These are phyloP conservation scores for Sphagnum contortum DNA, from an alignment of 225 moss, liverwort and hornwort species.

Conservation along the genomic window DNA sequence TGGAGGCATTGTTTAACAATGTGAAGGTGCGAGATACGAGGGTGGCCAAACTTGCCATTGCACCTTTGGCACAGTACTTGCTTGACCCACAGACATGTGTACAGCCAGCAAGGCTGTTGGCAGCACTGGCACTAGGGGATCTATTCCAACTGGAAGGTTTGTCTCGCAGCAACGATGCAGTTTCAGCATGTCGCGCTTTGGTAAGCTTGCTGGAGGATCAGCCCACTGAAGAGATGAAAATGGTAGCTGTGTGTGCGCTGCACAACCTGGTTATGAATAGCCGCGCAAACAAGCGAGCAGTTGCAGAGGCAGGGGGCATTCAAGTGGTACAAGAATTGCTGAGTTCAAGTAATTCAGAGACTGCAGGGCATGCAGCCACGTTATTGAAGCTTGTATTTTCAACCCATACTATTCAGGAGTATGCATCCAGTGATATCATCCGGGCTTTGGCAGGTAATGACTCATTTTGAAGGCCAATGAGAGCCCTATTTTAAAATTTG, in stretches of 20 bases:
- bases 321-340: constrained; percentile 96
- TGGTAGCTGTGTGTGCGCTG: constrained; percentile 91
- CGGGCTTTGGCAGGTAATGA: constrained; percentile 75
- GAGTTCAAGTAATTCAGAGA: constrained; percentile 70
- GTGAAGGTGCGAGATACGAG: constrained; percentile 91
- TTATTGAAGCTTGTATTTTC: constrained; percentile 83
- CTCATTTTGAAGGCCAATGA: background rate
- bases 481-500: no score
- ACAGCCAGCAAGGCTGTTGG: constrained; percentile 76
- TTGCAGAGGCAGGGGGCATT: constrained; percentile 96
- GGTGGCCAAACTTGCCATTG: constrained; percentile 73
- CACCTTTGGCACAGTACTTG: constrained; percentile 82
- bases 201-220: constrained; percentile 97
- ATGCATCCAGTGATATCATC: constrained; percentile 89
- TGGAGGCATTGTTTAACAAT: constrained; percentile 95
- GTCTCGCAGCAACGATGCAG: constrained; percentile 80
- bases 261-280: constrained; percentile 97
- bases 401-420: constrained; percentile 95
- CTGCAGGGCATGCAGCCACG: constrained; percentile 81
- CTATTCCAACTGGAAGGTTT: constrained; percentile 85
- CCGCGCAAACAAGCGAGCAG: constrained; percentile 96
- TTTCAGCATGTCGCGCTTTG: constrained; percentile 89
- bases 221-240: constrained; percentile 98
- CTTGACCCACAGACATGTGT: constrained; percentile 86
- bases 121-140: constrained; percentile 91